Base-by-base conservation (phyloP, 2,329 filamentous ascomycete species). In the Aspergillus pseudoviridinutans region DNA sequence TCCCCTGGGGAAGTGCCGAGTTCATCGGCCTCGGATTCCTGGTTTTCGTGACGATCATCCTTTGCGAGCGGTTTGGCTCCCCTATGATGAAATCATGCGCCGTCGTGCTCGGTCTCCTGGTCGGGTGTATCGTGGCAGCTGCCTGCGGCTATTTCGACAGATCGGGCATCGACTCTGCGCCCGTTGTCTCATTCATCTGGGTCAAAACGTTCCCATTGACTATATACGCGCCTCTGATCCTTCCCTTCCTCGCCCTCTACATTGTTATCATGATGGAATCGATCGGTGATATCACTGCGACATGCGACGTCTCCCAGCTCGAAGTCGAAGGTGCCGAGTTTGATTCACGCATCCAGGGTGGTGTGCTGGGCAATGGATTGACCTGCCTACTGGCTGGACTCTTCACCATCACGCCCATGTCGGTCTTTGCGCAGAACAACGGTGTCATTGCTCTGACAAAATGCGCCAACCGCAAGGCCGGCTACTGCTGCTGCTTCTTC, bases 61-160 rank as follows among this genome's bases (percentile, higher is more conserved):
- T 89, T 28, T 86, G 84, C 64, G 87, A 89, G 67, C 80, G 85
- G n/a, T 88, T 88, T 65, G 87, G 87, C 3, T 82, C 82, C 4
- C 87, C 87, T 0, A 87, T 89, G 67, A 87, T 89, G 84, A 88
- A 88, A 69, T 86, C 83, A 27, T 86, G 84, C 47, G 82, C 84
- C 14, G 85, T 89, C 24, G 82, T 89, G 28, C 72, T 88, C 50
- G 86, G 86, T 25, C 77, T 88, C 2, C 78, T 88, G 4, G 80
- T 87, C 12, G 86, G 87, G 42, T 89, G 86, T 64, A 86, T 88
- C 61, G 85, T 89, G 22, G 86, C 86, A 4, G 87, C 78, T 8
- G 84, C 85, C 3, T 85, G 81, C 57, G 86, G 86, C 12, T 89
- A 89, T 72, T 89, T 88, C 67, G 84, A 85, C 53, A 72, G 75